Percentiles rank a stretch among this genome's conserved stretches.
These are phyloP conservation scores for Misopates orontium DNA, from an alignment of 257 asterid species.

Conservation along the genomic window DNA sequence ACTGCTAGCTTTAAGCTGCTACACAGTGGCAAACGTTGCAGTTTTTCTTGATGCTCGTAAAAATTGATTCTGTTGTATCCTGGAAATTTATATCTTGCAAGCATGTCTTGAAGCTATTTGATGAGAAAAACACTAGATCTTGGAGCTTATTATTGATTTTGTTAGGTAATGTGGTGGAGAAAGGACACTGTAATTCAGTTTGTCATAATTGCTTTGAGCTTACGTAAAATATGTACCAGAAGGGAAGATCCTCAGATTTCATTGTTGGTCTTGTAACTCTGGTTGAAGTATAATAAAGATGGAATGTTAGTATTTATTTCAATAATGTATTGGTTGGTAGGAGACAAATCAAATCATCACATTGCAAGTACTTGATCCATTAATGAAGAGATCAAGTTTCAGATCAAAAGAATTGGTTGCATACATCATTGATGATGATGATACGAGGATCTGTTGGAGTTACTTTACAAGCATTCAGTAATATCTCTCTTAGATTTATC, in stretches of 20 bases:
- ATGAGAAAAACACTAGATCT: background rate
- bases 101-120: background rate
- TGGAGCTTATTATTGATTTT: background rate
- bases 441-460: background rate
- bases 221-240: background rate
- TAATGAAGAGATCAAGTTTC: background rate
- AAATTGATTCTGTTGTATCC: constrained; percentile 6
- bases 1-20: constrained; percentile 14
- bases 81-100: background rate
- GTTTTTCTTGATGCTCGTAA: background rate
- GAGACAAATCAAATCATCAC: too few relatives aligned
- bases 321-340: background rate
- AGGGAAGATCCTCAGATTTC: background rate
- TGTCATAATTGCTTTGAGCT: constrained; percentile 1
- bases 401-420: background rate
- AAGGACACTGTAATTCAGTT: background rate
- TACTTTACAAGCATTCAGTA: background rate
- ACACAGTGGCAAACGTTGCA: too few relatives aligned
- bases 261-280: background rate
- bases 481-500: background rate
- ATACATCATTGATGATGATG: background rate
- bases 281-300: background rate
- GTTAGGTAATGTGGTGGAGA: background rate
- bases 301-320: background rate
- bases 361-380: background rate